A percentile compares a stretch with the other conserved stretches of the same genome.
Conservation (phyloP, 495 filamentous ascomycete species). For the Aspergillus diversus region DNA sequence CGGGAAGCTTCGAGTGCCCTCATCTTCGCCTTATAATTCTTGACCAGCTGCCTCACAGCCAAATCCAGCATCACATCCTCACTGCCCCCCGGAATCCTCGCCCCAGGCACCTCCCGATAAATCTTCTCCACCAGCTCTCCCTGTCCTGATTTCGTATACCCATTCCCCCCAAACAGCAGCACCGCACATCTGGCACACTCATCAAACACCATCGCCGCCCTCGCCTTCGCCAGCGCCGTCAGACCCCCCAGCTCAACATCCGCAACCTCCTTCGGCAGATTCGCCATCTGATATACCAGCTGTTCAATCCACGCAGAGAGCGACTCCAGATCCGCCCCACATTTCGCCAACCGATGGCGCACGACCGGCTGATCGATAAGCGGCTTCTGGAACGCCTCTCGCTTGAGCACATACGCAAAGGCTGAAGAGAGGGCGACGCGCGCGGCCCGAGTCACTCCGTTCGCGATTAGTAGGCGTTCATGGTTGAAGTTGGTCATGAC, state of each 20-base stretch:
- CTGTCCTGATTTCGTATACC: not conserved
- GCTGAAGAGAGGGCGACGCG: not conserved
- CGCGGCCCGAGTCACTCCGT: not conserved
- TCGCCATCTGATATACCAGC: not conserved
- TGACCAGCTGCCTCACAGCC: slow-evolving; percentile 7
- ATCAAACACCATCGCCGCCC: not conserved
- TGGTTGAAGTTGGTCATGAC: slow-evolving; percentile 1
- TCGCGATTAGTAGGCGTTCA: not conserved
- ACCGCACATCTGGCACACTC: not conserved
- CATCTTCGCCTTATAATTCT: slow-evolving; percentile 9
- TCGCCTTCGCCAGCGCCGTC: not conserved
- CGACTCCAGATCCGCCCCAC: not conserved
- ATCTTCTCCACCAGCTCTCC: slow-evolving; percentile 6
- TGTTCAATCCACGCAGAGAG: not conserved
- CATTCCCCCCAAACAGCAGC: not conserved
- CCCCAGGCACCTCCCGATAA: slow-evolving; percentile 3
- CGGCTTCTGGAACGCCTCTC: not conserved
- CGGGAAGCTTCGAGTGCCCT: slow-evolving; percentile 3
- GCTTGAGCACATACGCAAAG: not conserved
- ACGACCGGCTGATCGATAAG: not conserved
- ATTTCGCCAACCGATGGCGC: not conserved
- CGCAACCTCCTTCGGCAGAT: not conserved
- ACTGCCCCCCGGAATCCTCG: slow-evolving; percentile 7
- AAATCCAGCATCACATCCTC: slow-evolving; percentile 10
- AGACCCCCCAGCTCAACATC: not conserved